These are phyloP conservation scores for Acanthamoeba lugdunensis DNA, from an alignment of 208 protist genomes.

Conservation along the genomic window DNA sequence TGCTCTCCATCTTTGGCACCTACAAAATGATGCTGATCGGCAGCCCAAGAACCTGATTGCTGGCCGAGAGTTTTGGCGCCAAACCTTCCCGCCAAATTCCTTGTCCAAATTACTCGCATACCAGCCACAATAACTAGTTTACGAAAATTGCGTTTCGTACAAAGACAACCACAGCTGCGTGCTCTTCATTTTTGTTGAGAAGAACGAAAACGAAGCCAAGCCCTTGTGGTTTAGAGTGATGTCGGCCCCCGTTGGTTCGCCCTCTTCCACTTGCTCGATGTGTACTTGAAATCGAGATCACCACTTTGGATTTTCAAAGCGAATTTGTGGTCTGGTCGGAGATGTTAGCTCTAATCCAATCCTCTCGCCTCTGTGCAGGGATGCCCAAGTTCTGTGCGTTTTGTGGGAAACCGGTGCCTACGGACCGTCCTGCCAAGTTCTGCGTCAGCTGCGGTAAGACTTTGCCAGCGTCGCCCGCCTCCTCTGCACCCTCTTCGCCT, in stretches of 20 bases:
- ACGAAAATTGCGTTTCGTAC: no score
- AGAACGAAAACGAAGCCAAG: not conserved
- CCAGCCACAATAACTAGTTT: no score
- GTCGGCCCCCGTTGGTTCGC: not conserved
- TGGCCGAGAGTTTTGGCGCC: not conserved
- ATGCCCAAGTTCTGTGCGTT: constrained; percentile 30
- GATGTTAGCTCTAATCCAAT: not conserved
- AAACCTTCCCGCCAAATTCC: not conserved
- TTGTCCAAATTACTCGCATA: no score
- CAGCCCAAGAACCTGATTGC: not conserved
- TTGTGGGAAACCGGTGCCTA: constrained; percentile 35
- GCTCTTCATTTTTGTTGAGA: not conserved
- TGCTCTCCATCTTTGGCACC: not conserved
- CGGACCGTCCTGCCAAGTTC: constrained; percentile 22
- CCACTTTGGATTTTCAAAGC: not conserved
- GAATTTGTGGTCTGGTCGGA: not conserved
- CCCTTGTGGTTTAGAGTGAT: not conserved
- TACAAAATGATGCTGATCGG: not conserved
- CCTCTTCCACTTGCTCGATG: not conserved
- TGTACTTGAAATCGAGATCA: not conserved
- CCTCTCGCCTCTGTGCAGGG: not conserved
- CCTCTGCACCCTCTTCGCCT: constrained; percentile 8
- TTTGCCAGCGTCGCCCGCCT: not conserved
- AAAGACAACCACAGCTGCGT: no score
- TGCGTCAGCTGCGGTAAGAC: constrained; percentile 53